Evolutionary conservation across 352 stramenopile species (phyloP).

Genomic region (Globisporangium viniferum): DNA sequence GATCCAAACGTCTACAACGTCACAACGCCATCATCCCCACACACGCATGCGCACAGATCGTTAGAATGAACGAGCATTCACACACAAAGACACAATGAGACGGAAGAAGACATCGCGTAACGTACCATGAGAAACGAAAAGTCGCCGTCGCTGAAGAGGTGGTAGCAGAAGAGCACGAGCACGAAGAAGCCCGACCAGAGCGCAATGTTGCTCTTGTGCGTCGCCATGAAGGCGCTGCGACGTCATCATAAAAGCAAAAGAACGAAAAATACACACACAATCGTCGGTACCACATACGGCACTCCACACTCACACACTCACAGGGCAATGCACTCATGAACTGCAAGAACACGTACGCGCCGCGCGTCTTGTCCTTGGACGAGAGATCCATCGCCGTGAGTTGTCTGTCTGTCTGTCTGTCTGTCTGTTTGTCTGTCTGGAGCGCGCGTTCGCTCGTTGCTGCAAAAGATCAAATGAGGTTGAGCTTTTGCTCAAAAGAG

Average conservation of each 20-base stretch:
- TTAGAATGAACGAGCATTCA: not conserved
- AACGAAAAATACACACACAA: not conserved
- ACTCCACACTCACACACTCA: not conserved
- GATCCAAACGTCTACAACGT: slow-evolving; percentile 83
- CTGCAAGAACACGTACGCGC: slow-evolving; percentile 33
- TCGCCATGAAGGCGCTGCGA: slow-evolving; percentile 63
- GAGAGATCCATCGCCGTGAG: slow-evolving; percentile 28
- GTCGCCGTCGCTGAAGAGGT: slow-evolving; percentile 96
- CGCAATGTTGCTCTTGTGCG: slow-evolving; percentile 94
- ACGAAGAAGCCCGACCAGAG: slow-evolving; percentile 96
- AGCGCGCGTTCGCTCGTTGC: not conserved
- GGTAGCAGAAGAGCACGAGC: slow-evolving; percentile 94
- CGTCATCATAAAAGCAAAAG: not conserved
- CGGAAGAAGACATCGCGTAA: not conserved
- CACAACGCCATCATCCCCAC: not conserved
- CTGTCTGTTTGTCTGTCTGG: not conserved
- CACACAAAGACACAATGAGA: not conserved
- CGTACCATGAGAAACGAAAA: slow-evolving; percentile 98
- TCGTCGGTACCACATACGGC: not conserved
- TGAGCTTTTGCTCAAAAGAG: not conserved
- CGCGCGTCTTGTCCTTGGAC: slow-evolving; percentile 52
- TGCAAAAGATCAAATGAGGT: slow-evolving; percentile 5
- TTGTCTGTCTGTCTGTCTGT: no score
- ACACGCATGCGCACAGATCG: not conserved
- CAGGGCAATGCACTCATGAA: not conserved